Evolutionary conservation across 768 basidiomycete species (phyloP).

Genomic region (Serendipita vermifera): DNA sequence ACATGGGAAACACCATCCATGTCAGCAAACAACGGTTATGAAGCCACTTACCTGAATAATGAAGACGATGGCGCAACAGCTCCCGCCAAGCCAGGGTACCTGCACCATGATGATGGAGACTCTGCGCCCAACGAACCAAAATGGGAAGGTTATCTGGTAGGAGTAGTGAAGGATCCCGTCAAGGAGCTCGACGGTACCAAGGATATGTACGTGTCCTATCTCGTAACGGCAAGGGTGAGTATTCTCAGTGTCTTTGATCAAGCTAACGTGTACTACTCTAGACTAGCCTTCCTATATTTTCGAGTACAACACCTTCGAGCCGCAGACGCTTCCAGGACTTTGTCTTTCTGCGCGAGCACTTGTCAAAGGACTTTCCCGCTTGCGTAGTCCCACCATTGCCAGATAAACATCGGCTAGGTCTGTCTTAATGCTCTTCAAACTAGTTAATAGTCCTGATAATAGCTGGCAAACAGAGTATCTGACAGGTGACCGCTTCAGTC

Average conservation of each 20-base stretch:
- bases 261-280: slow-evolving; percentile 24
- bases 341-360: slow-evolving; percentile 78
- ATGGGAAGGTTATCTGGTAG: slow-evolving; percentile 80
- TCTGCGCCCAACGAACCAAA: slow-evolving; percentile 63
- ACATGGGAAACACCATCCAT: slow-evolving; percentile 76
- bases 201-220: slow-evolving; percentile 91
- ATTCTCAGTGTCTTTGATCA: neutral
- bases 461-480: slow-evolving; percentile 60
- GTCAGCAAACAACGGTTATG: slow-evolving; percentile 40
- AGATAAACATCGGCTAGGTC: slow-evolving; percentile 91
- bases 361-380: slow-evolving; percentile 86
- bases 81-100: slow-evolving; percentile 53
- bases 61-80: slow-evolving; percentile 19
- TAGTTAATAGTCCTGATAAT: neutral
- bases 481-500: slow-evolving; percentile 93
- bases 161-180: slow-evolving; percentile 78
- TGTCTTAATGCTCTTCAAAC: slow-evolving; percentile 21
- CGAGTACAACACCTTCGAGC: slow-evolving; percentile 54
- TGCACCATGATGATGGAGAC: slow-evolving; percentile 49
- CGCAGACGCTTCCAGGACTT: slow-evolving; percentile 95
- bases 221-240: slow-evolving; percentile 74
- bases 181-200: slow-evolving; percentile 96
- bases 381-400: slow-evolving; percentile 96
- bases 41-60: slow-evolving; percentile 24
- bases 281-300: slow-evolving; percentile 87